Conservation (phyloP, 2,329 filamentous ascomycete species). For the Phaeosphaeriaceae sp. region DNA sequence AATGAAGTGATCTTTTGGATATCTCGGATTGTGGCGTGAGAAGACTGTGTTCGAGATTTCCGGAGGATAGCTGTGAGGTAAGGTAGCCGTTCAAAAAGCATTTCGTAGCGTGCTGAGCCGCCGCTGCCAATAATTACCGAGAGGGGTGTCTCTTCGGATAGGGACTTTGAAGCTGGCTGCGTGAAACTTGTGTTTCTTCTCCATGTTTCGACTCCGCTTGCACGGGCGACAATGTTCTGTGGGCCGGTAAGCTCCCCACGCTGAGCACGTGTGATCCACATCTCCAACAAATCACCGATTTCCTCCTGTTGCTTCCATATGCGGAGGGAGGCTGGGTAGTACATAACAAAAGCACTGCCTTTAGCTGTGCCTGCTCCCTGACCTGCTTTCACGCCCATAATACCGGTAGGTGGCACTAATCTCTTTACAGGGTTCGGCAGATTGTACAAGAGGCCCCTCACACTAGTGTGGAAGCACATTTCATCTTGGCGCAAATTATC, state of each 20-base stretch:
- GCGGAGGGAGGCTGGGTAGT: slow-evolving; percentile 84
- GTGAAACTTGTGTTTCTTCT: slow-evolving; percentile 29
- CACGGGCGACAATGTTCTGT: slow-evolving; percentile 23
- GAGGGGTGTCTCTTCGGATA: slow-evolving; percentile 20
- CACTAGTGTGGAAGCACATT: slow-evolving; percentile 89
- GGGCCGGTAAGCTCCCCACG: slow-evolving; percentile 42
- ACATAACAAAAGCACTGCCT: slow-evolving; percentile 82
- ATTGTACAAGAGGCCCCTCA: slow-evolving; percentile 83
- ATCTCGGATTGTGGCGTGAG: slow-evolving; percentile 55
- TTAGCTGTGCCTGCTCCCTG: slow-evolving; percentile 34
- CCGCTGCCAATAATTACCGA: slow-evolving; percentile 63
- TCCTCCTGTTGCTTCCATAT: slow-evolving; percentile 86
- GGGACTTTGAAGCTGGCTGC: slow-evolving; percentile 8
- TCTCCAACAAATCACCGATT: slow-evolving; percentile 73
- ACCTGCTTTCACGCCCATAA: slow-evolving; percentile 43
- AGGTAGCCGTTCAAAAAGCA: slow-evolving; percentile 84
- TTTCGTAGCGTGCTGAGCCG: slow-evolving; percentile 69
- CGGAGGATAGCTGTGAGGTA: slow-evolving; percentile 74
- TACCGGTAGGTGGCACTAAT: slow-evolving; percentile 49
- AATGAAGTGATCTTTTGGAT: slow-evolving; percentile 74
- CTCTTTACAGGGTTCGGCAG: slow-evolving; percentile 85
- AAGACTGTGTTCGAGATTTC: slow-evolving; percentile 33
- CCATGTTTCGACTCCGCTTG: slow-evolving; percentile 52
- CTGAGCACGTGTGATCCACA: slow-evolving; percentile 68
- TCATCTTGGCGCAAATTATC: slow-evolving; percentile 90